Base-by-base conservation (phyloP, 2,329 filamentous ascomycete species). In the Peltaster fructicola region DNA sequence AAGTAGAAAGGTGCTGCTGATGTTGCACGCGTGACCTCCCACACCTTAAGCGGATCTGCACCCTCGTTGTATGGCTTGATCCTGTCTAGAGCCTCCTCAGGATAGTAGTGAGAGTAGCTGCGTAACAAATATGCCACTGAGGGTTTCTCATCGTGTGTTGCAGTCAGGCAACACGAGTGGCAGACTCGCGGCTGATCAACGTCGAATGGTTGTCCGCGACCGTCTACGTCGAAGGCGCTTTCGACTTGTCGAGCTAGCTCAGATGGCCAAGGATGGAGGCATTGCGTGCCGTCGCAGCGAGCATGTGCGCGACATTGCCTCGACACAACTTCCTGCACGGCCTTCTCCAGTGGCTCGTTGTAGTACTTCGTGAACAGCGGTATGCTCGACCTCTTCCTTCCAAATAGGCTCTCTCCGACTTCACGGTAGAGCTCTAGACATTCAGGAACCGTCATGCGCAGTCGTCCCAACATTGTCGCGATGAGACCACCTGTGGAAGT, bases 1-100 rank as follows among this genome's bases (percentile, higher is more conserved):
- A 62, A 61, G 39, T 58, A 61, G 37, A 61, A 61, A 0, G 61
- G 60, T 1, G 61, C 61, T 3, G 62, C 62, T 1, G 55, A 59
- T 0, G 61, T 65, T 2, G 61, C 62, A 6, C 60, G 42, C 1
- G 57, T 61, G 1, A 62, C 61, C 38, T 63, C 43, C 52, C 59
- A 65, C 19, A 66, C 62, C 2, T 52, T 48, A 9, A 61, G 41
- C 20, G 45, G 42, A 29, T 60, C 55, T 5, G 52, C 51, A 6
- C 54, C 55, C 38, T 56, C 50, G 33, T 62, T 62, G 44, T 61
- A 61, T 2, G 47, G 44, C 3, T 51, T 56, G 5, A 58, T 51
- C 53, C 55, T 61, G 24, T 48, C 54, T 1, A 52, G 45, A 1
- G 53, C 47, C 0, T 27, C 30, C 7, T 50, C 40, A 6, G 45